Conservation (phyloP, 2,329 filamentous ascomycete species). For the Emydomyces testavorans region DNA sequence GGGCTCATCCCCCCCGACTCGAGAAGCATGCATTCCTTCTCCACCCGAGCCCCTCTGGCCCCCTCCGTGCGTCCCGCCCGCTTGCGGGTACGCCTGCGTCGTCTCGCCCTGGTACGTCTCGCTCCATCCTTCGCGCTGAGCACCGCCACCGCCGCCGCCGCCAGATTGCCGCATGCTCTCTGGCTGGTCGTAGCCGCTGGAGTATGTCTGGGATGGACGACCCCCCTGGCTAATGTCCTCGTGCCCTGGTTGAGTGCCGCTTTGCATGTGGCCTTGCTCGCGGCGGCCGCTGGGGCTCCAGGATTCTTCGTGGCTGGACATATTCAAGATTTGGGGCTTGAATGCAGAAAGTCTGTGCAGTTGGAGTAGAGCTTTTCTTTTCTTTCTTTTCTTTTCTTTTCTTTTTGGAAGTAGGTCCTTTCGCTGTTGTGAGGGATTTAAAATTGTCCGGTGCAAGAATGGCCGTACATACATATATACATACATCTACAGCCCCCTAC, state of each 20-base stretch:
- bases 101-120: slow-evolving; percentile 1
- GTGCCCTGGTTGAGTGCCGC: slow-evolving; percentile 8
- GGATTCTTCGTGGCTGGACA: slow-evolving; percentile 14
- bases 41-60: not conserved
- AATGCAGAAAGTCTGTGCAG: too few species aligned
- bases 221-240: slow-evolving; percentile 7
- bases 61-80: not conserved
- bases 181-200: slow-evolving; percentile 4
- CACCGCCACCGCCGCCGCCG: not conserved
- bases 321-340: too few species aligned
- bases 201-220: slow-evolving; percentile 3
- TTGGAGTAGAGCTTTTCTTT: too few species aligned
- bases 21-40: slow-evolving; percentile 6
- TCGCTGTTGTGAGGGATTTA: too few species aligned
- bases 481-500: too few species aligned
- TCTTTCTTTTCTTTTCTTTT: too few species aligned
- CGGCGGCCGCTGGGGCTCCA: slow-evolving; percentile 10
- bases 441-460: too few species aligned
- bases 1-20: slow-evolving; percentile 5
- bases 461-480: too few species aligned
- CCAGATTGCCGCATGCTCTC: not conserved
- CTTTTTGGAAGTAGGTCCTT: too few species aligned
- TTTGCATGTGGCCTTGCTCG: slow-evolving; percentile 7
- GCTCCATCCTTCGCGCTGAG: slow-evolving; percentile 1
- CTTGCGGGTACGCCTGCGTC: slow-evolving; percentile 10